phyloP scores from a whole-genome alignment of 805 yeast species.

The Maudiozyma barnettii region DNA sequence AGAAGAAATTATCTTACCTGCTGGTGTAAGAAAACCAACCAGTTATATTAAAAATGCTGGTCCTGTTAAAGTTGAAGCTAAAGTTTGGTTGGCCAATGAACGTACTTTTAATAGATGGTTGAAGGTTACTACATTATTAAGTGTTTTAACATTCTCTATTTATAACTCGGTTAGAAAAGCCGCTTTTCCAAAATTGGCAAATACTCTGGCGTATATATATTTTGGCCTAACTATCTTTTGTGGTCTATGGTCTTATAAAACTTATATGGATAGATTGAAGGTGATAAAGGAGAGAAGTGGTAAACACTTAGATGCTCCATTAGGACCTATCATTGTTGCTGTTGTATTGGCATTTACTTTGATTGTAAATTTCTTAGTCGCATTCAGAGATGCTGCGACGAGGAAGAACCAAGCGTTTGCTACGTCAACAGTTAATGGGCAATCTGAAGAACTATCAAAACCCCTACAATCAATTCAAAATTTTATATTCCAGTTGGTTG shows the following conservation, averaged over 20 bases:
- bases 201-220: conserved; percentile 63
- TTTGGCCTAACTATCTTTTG: conserved; percentile 74
- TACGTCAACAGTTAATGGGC: neutral
- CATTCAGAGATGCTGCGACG: conserved; percentile 36
- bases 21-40: conserved; percentile 80
- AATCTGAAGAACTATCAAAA: conserved; percentile 8
- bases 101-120: conserved; percentile 96
- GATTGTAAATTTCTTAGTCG: conserved; percentile 60
- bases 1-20: conserved; percentile 76
- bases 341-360: conserved; percentile 58
- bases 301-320: conserved; percentile 76
- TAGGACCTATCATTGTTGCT: conserved; percentile 81
- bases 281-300: conserved; percentile 77
- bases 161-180: conserved; percentile 67
- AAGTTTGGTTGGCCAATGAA: conserved; percentile 97
- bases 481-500: conserved; percentile 27
- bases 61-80: conserved; percentile 89
- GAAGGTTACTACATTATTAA: conserved; percentile 74
- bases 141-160: conserved; percentile 76
- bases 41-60: conserved; percentile 78
- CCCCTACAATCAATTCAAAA: conserved; percentile 24
- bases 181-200: conserved; percentile 54
- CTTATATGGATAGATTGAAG: conserved; percentile 60
- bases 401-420: neutral
- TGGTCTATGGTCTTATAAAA: conserved; percentile 81